These are phyloP conservation scores for Leishmania martiniquensis DNA, from an alignment of 208 protist genomes.

Conservation along the genomic window DNA sequence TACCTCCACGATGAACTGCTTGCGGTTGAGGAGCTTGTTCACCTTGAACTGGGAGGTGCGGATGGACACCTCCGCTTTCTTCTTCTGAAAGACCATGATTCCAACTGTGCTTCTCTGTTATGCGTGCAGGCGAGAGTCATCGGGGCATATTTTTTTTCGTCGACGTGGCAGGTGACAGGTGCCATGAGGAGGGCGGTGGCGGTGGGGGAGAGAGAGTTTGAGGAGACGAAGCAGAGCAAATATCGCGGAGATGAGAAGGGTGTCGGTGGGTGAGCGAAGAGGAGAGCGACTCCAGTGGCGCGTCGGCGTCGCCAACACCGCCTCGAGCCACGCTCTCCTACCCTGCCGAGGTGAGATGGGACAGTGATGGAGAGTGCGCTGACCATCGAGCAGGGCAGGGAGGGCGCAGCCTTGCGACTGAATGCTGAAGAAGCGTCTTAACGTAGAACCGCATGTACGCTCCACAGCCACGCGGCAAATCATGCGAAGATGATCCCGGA, in stretches of 20 bases:
- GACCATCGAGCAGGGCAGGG: not conserved
- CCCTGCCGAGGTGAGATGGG: not conserved
- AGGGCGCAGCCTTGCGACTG: not conserved
- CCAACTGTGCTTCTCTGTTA: slow-evolving; percentile 38
- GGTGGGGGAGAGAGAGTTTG: not conserved
- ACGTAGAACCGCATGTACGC: not conserved
- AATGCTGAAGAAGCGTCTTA: not conserved
- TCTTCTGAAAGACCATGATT: slow-evolving; percentile 93
- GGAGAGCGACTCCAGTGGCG: not conserved
- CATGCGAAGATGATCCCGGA: not conserved
- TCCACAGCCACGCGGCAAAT: not conserved
- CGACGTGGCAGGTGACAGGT: not conserved
- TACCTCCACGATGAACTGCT: slow-evolving; percentile 98
- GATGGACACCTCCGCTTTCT: slow-evolving; percentile 91
- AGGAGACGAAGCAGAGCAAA: not conserved
- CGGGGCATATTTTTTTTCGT: not conserved
- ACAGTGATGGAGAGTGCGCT: not conserved
- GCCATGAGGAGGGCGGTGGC: not conserved
- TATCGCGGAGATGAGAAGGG: not conserved
- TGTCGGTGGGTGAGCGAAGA: not conserved
- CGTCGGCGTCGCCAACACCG: not conserved
- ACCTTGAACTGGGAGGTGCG: slow-evolving; percentile 99
- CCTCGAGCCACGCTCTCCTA: not conserved
- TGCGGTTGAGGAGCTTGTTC: slow-evolving; percentile 99
- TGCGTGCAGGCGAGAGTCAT: not conserved